phyloP scores from a whole-genome alignment of 176 grass and related monocot species.

The Chrysopogon serrulatus region DNA sequence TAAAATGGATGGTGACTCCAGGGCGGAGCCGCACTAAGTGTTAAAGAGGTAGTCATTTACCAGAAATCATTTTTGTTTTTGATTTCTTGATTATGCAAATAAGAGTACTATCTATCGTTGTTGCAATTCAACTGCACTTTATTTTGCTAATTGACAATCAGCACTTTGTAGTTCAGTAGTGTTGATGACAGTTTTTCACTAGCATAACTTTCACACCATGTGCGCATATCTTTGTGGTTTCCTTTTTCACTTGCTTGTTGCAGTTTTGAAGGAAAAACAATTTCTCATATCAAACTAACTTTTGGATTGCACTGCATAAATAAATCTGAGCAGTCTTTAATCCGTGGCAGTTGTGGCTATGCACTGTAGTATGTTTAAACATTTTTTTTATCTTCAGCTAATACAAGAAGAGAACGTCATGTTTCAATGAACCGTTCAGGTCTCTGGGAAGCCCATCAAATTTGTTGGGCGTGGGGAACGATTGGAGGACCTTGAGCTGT shows the following conservation, averaged over 20 bases:
- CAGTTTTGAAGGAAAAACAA: neutral
- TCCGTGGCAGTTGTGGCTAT: neutral
- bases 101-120: neutral
- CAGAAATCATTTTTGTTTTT: conserved; percentile 8
- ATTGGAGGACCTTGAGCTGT: conserved; percentile 89
- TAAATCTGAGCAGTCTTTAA: neutral
- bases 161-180: neutral
- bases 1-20: conserved; percentile 94
- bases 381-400: neutral
- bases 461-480: conserved; percentile 86
- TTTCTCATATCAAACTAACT: neutral
- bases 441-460: conserved; percentile 95
- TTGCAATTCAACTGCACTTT: neutral
- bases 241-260: neutral
- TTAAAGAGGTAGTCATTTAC: conserved; percentile 69
- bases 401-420: neutral
- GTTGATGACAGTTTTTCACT: neutral
- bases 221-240: neutral
- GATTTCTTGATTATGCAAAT: neutral
- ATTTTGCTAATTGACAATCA: neutral
- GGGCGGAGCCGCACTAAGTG: conserved; percentile 97
- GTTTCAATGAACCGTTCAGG: conserved; percentile 37
- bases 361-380: neutral
- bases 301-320: neutral
- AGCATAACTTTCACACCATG: neutral